Evolutionary conservation across 306 rosid genomes (phyloP).

Genomic region (Quercus bicolor): DNA sequence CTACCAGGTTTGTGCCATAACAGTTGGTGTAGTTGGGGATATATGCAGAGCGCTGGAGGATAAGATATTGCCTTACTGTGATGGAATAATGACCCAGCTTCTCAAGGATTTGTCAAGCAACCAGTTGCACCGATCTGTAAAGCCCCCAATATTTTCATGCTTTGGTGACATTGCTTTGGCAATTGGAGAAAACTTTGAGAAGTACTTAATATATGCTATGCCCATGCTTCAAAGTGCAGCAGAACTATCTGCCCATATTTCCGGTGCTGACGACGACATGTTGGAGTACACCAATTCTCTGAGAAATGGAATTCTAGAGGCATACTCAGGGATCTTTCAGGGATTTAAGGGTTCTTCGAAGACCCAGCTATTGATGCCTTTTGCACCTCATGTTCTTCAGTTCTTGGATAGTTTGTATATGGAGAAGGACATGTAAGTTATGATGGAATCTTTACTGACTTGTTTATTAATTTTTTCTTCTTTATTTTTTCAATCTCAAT

Average conservation of each 20-base stretch:
- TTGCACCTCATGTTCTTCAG: conserved; percentile 79
- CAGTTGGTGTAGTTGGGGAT: conserved; percentile 95
- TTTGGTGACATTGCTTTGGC: conserved; percentile 96
- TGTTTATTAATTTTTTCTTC: background rate
- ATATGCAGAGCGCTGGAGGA: conserved; percentile 90
- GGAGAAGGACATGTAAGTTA: conserved; percentile 84
- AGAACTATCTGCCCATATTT: conserved; percentile 70
- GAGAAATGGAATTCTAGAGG: conserved; percentile 93
- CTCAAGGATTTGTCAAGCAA: conserved; percentile 88
- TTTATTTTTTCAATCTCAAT: background rate
- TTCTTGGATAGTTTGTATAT: conserved; percentile 82
- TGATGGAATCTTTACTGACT: background rate
- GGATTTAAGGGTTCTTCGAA: conserved; percentile 89
- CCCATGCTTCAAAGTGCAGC: conserved; percentile 99
- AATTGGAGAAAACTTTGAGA: conserved; percentile 87
- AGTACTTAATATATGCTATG: conserved; percentile 87
- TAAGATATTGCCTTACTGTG: conserved; percentile 76
- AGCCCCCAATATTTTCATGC: conserved; percentile 95
- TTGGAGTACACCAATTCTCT: conserved; percentile 84
- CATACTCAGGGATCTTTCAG: conserved; percentile 90
- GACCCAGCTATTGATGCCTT: conserved; percentile 83
- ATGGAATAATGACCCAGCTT: conserved; percentile 91
- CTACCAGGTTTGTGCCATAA: conserved; percentile 92
- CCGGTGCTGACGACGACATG: conserved; percentile 82
- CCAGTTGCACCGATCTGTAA: conserved; percentile 89